Evolutionary conservation across 2,329 filamentous ascomycete genomes (phyloP), one percentile per base, ranked within the genome.

Genomic region (Fusarium tupiense): DNA sequence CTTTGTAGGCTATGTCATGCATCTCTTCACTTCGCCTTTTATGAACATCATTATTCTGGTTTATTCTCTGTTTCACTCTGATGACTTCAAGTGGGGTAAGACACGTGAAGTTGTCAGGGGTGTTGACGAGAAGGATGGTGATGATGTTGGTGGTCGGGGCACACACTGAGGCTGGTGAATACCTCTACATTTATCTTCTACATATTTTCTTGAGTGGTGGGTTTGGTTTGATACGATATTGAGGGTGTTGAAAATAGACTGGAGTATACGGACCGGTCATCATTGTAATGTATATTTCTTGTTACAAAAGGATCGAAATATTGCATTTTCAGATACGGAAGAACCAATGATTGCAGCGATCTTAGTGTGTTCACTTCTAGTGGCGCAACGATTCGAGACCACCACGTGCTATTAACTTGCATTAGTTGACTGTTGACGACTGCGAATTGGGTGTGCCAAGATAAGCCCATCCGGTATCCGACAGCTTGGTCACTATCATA

Each of bases 31-130:
- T 4, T 84, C 83, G 3, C 84, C 85, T 0, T 83, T 86, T 52
- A 80, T 86, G 73, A 86, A 86, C 74, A 82, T 86, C 33, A 77
- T 84, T 44, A 81, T 86, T 38, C 67, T 86, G 19, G 70, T 82
- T 4, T 86, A 85, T 65, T 85, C 85, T 2, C 78, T 86, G 24
- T 76, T 83, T 50, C 78, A 85, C 59, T 82, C 84, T 11, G 84
- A 86, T 63, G 83, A 85, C 72, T 86, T 86, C 77, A 83, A 83
- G 64, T 86, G 84, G 85, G 85, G 84, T 22, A 86, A 86, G 78
- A 86, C 85, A 3, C 76, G 83, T 5, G 82, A 84, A 37, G 83
- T 85, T 40, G 62, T 84, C 35, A 67, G 69, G 17, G 79, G 73
- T 6, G 63, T 67, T 2, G 71, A 77, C 3, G 79, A 81, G 29